Percentiles rank a stretch among this genome's conserved stretches.
Evolutionary conservation across 352 stramenopile genomes (phyloP).

Genomic region (Globisporangium nagaii): DNA sequence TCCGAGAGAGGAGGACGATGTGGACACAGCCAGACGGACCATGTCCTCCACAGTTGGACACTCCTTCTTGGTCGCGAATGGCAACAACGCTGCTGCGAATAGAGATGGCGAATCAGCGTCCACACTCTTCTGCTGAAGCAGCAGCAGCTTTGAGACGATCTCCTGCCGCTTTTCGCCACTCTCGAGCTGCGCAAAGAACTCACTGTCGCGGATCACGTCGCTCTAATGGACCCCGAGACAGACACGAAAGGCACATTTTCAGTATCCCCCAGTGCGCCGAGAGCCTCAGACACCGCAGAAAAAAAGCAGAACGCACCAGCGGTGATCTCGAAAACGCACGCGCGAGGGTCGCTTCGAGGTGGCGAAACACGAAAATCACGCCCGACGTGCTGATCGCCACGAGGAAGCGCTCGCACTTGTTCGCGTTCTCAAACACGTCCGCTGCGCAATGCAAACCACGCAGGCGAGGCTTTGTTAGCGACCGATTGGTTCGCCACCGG

Average conservation of each 20-base stretch:
- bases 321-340: constrained; percentile 32
- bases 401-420: constrained; percentile 31
- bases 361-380: constrained; percentile 53
- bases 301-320: constrained; percentile 25
- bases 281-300: background rate
- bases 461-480: background rate
- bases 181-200: constrained; percentile 28
- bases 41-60: constrained; percentile 11
- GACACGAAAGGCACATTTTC: background rate
- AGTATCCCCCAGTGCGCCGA: background rate
- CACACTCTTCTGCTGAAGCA: background rate
- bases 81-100: constrained; percentile 2
- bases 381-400: constrained; percentile 64
- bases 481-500: background rate
- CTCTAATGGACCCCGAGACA: constrained; percentile 8
- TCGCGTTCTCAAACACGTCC: constrained; percentile 25
- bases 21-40: constrained; percentile 13
- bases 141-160: constrained; percentile 29
- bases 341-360: constrained; percentile 34
- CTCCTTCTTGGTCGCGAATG: background rate
- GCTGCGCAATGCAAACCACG: constrained; percentile 10
- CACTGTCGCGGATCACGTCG: constrained; percentile 31
- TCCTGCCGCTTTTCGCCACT: constrained; percentile 34
- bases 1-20: constrained; percentile 9
- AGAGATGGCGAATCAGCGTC: background rate